Conservation (phyloP, 129 eudicot species). For the Flaveria linearis region DNA sequence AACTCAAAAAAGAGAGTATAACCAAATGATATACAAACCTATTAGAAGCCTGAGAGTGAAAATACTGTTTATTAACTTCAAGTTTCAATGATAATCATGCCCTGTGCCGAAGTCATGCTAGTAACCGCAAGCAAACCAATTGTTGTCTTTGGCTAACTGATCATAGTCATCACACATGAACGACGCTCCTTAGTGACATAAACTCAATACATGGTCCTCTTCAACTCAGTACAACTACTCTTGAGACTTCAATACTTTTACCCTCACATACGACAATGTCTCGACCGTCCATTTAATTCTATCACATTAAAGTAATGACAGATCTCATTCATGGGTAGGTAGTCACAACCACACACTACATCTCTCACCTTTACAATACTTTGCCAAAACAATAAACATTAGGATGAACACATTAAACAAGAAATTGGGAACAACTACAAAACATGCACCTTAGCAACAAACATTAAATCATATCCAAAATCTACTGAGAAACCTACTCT, state of each 20-base stretch:
- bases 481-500: background rate
- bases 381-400: background rate
- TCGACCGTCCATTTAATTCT: background rate
- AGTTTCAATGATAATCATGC: background rate
- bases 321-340: background rate
- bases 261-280: background rate
- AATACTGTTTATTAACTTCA: constrained; percentile 7
- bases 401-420: background rate
- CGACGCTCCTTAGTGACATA: background rate
- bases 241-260: too few relatives aligned
- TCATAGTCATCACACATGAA: background rate
- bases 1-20: constrained; percentile 5
- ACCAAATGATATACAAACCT: background rate
- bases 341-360: background rate
- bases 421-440: background rate
- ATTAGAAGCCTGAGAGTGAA: background rate
- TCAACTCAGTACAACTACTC: too few relatives aligned
- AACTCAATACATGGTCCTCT: background rate
- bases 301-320: background rate
- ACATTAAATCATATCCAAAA: too few relatives aligned
- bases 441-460: background rate
- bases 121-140: background rate
- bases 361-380: background rate
- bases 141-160: constrained; percentile 5
- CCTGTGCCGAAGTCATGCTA: background rate